Conservation (phyloP, 106 monocot species). For the Alisma plantagoaquatica region DNA sequence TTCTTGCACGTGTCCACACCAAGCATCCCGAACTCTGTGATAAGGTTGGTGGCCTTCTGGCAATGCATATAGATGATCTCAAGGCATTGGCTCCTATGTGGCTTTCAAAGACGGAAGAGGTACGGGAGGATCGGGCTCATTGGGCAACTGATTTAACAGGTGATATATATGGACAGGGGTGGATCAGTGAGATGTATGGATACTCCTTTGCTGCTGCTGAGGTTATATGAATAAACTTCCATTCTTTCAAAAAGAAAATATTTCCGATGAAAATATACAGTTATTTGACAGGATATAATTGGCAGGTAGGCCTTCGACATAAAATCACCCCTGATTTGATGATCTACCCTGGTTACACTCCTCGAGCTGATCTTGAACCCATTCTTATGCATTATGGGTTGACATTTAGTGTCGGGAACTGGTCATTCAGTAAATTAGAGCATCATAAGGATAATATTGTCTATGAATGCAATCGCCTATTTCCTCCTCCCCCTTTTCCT, state of each 20-base stretch:
- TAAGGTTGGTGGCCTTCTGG: constrained; percentile 93
- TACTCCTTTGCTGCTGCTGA: constrained; percentile 99
- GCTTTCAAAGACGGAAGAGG: constrained; percentile 98
- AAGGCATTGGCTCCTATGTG: constrained; percentile 80
- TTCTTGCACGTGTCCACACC: constrained; percentile 83
- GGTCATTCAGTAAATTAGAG: constrained; percentile 82
- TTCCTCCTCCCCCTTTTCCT: constrained; percentile 85
- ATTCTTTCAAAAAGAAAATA: neutral
- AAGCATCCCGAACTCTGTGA: constrained; percentile 91
- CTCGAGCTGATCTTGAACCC: constrained; percentile 57
- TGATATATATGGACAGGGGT: constrained; percentile 85
- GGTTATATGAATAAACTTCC: constrained; percentile 22
- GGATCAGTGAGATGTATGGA: constrained; percentile 99
- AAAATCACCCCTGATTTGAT: constrained; percentile 90
- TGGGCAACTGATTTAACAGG: constrained; percentile 95
- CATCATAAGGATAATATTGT: constrained; percentile 91
- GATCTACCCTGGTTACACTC: constrained; percentile 95
- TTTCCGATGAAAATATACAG: neutral
- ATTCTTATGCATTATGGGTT: constrained; percentile 95
- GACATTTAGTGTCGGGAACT: constrained; percentile 83
- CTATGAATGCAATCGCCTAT: constrained; percentile 91
- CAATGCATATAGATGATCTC: constrained; percentile 93
- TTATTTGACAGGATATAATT: neutral
- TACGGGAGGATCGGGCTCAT: constrained; percentile 77
- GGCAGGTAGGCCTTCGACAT: constrained; percentile 94